phyloP scores from a whole-genome alignment of 495 filamentous ascomycete species.

The Neurospora tetraspora region DNA sequence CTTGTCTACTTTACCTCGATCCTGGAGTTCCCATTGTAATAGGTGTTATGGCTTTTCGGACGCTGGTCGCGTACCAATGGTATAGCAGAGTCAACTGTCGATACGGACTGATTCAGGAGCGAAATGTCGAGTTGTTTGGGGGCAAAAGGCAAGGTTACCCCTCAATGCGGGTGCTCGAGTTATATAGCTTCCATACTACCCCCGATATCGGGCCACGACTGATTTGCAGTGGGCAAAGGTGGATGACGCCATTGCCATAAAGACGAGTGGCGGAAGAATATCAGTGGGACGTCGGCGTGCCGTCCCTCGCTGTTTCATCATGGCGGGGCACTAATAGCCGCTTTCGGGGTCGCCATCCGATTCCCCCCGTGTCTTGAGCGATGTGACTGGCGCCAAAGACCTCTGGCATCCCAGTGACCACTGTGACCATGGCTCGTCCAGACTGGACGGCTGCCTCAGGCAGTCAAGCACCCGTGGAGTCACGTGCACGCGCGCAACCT shows the following conservation, averaged over 20 bases:
- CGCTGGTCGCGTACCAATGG: background rate
- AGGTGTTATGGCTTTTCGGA: background rate
- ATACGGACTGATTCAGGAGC: background rate
- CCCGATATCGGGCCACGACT: background rate
- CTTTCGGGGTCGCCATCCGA: background rate
- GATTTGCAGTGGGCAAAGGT: background rate
- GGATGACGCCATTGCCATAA: background rate
- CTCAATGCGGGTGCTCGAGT: background rate
- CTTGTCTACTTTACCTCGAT: background rate
- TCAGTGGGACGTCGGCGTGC: background rate
- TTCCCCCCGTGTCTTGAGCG: background rate
- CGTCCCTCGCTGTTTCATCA: background rate
- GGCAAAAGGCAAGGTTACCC: background rate
- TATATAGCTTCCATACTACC: background rate
- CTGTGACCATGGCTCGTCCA: too few species aligned
- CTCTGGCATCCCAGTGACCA: too few species aligned
- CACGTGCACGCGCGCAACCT: too few species aligned
- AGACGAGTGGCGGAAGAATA: background rate
- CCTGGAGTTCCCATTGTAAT: background rate
- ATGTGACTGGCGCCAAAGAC: background rate
- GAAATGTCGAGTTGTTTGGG: background rate
- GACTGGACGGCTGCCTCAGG: too few species aligned
- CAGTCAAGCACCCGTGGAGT: too few species aligned
- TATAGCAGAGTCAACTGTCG: background rate
- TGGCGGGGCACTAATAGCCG: background rate